Percentiles rank a stretch among this genome's conserved stretches.
These are phyloP conservation scores for Fusarium xylarioides DNA, from an alignment of 2,329 filamentous ascomycete genomes.

Conservation along the genomic window DNA sequence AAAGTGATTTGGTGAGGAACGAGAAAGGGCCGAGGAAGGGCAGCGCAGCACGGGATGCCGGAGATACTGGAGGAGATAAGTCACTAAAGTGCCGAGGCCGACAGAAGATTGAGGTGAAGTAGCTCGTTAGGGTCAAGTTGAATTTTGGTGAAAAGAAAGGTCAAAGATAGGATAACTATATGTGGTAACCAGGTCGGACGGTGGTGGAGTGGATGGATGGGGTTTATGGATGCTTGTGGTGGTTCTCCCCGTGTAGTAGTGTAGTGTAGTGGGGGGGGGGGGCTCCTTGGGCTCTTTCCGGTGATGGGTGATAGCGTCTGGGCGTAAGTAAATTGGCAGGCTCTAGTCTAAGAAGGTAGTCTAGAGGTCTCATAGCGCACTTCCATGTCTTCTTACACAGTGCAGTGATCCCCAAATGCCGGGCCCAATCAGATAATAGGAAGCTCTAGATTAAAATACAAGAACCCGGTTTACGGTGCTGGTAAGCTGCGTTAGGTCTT, in stretches of 20 bases:
- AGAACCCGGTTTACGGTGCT: constrained; percentile 7
- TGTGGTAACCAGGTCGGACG: constrained; percentile 25
- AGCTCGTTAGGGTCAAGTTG: neutral
- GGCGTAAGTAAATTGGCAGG: constrained; percentile 5
- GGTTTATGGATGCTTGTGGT: constrained; percentile 16
- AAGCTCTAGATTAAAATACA: neutral
- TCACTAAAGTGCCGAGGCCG: constrained; percentile 18
- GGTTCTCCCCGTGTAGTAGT: constrained; percentile 15
- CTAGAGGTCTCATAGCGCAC: neutral
- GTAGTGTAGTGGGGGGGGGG: neutral
- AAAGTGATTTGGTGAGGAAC: constrained; percentile 23
- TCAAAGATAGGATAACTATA: constrained; percentile 20
- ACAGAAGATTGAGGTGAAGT: neutral
- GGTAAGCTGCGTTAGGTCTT: neutral
- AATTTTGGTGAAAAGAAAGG: neutral
- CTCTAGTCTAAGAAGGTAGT: neutral
- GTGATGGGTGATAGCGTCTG: constrained; percentile 24
- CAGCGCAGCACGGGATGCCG: constrained; percentile 28
- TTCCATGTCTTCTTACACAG: constrained; percentile 12
- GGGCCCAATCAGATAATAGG: neutral
- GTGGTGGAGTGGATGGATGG: constrained; percentile 24
- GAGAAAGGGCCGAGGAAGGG: constrained; percentile 37
- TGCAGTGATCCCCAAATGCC: constrained; percentile 11
- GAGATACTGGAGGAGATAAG: constrained; percentile 7
- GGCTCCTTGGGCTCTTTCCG: constrained; percentile 15